Evolutionary conservation across 164 flowering plant species (phyloP).

Genomic region (Brasenia schreberi): DNA sequence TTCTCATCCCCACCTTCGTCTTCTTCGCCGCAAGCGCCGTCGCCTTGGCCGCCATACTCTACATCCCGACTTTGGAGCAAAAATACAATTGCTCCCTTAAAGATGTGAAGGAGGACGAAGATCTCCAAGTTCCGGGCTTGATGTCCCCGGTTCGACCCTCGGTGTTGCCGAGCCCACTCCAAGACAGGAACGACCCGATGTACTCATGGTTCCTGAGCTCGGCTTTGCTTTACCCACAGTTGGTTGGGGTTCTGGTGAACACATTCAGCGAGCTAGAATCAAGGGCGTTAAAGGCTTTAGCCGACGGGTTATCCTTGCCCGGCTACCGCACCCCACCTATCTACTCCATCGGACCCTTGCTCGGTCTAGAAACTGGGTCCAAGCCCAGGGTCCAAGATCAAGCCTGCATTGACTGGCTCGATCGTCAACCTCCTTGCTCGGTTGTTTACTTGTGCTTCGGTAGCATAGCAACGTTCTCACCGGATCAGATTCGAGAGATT

Average conservation of each 20-base stretch:
- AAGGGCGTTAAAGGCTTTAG: not conserved
- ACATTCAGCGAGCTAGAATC: slow-evolving; percentile 5
- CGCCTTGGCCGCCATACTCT: not conserved
- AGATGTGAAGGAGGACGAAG: not conserved
- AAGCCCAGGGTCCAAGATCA: not conserved
- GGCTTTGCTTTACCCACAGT: not conserved
- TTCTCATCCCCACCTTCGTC: not conserved
- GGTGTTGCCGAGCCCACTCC: slow-evolving; percentile 1
- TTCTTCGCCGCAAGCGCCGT: slow-evolving; percentile 3
- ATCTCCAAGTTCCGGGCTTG: slow-evolving; percentile 4
- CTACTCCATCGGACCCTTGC: not conserved
- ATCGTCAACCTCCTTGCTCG: slow-evolving; percentile 19
- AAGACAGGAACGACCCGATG: not conserved
- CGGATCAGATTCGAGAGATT: slow-evolving; percentile 14
- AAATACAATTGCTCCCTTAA: not conserved
- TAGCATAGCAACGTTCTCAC: slow-evolving; percentile 17
- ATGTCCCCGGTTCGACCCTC: slow-evolving; percentile 4
- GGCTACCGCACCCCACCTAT: slow-evolving; percentile 2
- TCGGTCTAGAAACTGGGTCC: not conserved
- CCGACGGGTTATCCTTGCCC: slow-evolving; percentile 2
- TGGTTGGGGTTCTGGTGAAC: slow-evolving; percentile 6
- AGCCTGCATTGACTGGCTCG: slow-evolving; percentile 14
- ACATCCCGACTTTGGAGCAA: not conserved
- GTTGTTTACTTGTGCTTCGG: slow-evolving; percentile 26
- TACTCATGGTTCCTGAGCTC: slow-evolving; percentile 4